Conservation (phyloP, 2,329 filamentous ascomycete species). For the Pyricularia sp. region DNA sequence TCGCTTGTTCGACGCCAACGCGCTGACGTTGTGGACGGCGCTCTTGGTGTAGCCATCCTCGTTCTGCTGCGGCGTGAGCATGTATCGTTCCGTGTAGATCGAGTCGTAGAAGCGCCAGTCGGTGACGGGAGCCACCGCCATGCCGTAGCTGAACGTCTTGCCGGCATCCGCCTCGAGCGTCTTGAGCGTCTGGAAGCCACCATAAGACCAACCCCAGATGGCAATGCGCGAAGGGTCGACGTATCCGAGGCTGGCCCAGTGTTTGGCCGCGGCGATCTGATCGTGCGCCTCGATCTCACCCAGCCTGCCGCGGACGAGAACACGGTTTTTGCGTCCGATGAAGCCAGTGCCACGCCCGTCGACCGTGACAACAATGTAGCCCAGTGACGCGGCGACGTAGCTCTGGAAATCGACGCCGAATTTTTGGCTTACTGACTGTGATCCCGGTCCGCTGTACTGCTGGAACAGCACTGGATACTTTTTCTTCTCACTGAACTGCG, state of each 20-base stretch:
- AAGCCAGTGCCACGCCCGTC: slow-evolving; percentile 89
- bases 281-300: slow-evolving; percentile 77
- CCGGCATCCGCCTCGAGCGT: slow-evolving; percentile 86
- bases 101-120: slow-evolving; percentile 95
- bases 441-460: slow-evolving; percentile 90
- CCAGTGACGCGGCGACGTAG: slow-evolving; percentile 72
- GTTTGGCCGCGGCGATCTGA: slow-evolving; percentile 80
- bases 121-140: slow-evolving; percentile 97
- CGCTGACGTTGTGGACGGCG: slow-evolving; percentile 59
- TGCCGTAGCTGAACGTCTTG: slow-evolving; percentile 84
- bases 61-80: slow-evolving; percentile 87
- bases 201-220: slow-evolving; percentile 98
- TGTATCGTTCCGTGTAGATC: slow-evolving; percentile 92
- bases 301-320: slow-evolving; percentile 69
- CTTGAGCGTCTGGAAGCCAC: slow-evolving; percentile 90
- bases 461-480: slow-evolving; percentile 91
- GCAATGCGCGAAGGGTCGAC: slow-evolving; percentile 72
- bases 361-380: slow-evolving; percentile 89
- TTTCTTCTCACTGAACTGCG: slow-evolving; percentile 72
- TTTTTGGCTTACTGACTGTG: slow-evolving; percentile 68
- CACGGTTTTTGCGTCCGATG: slow-evolving; percentile 72
- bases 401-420: slow-evolving; percentile 84
- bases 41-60: slow-evolving; percentile 60
- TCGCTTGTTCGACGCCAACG: slow-evolving; percentile 62
- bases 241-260: slow-evolving; percentile 70